Percentiles rank a stretch among this genome's conserved stretches.
These are phyloP conservation scores for Sicyos baderoa DNA, from an alignment of 306 rosid genomes.

Conservation along the genomic window DNA sequence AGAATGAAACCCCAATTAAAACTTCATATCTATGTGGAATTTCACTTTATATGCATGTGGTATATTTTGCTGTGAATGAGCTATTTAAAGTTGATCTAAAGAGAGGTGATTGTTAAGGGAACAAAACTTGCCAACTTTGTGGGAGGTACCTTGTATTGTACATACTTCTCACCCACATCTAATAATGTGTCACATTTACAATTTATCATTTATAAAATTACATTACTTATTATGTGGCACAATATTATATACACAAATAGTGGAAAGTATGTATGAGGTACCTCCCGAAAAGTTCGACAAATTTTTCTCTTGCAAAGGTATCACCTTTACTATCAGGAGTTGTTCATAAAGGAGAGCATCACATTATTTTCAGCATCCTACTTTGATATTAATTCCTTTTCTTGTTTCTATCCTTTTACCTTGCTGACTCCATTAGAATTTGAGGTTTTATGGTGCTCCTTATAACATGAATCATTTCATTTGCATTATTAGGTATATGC, in stretches of 20 bases:
- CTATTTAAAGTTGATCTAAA: not conserved
- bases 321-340: not conserved
- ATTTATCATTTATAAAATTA: too few species aligned
- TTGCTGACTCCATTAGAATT: not conserved
- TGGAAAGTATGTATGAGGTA: too few species aligned
- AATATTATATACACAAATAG: too few species aligned
- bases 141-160: too few species aligned
- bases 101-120: not conserved
- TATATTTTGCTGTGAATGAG: not conserved
- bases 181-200: too few species aligned
- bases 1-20: not conserved
- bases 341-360: slow-evolving; percentile 2
- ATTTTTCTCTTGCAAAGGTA: not conserved
- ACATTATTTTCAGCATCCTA: not conserved
- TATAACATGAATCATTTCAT: slow-evolving; percentile 1
- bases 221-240: too few species aligned
- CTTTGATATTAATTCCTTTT: not conserved
- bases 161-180: too few species aligned
- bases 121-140: too few species aligned
- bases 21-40: not conserved
- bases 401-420: not conserved
- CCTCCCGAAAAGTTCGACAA: too few species aligned
- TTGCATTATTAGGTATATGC: slow-evolving; percentile 53
- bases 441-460: not conserved
- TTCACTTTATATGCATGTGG: not conserved